These are phyloP conservation scores for Leptographium wingfieldii DNA, from an alignment of 2,329 filamentous ascomycete genomes.

Conservation along the genomic window DNA sequence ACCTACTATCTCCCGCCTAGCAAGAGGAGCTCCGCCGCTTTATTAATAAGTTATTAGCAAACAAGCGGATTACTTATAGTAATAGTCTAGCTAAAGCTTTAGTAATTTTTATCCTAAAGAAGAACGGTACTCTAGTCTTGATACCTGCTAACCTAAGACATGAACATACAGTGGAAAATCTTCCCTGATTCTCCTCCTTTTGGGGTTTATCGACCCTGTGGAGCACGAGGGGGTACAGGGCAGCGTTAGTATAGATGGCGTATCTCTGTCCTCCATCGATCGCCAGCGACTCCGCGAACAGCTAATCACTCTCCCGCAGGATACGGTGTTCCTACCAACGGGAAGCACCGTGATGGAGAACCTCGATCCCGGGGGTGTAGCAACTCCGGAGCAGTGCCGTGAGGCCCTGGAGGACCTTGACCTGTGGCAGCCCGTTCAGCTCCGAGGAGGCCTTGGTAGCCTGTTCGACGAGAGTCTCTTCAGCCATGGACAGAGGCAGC, in stretches of 20 bases:
- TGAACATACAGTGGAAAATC: slow-evolving; percentile 27
- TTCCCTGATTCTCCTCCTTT: slow-evolving; percentile 25
- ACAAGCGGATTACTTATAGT: no score
- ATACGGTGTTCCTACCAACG: slow-evolving; percentile 36
- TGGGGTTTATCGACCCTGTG: slow-evolving; percentile 30
- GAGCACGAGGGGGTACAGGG: no score
- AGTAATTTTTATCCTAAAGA: no score
- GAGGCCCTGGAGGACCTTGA: slow-evolving; percentile 23
- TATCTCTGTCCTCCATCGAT: slow-evolving; percentile 24
- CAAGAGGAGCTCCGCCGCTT: no score
- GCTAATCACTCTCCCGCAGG: slow-evolving; percentile 40
- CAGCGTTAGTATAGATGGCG: slow-evolving; percentile 30
- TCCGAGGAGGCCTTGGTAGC: slow-evolving; percentile 13
- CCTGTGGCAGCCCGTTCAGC: slow-evolving; percentile 19
- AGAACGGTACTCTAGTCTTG: no score
- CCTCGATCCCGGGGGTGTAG: slow-evolving; percentile 26
- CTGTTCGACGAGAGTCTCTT: slow-evolving; percentile 38
- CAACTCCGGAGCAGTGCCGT: slow-evolving; percentile 11
- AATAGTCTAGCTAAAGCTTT: no score
- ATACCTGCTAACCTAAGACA: background rate
- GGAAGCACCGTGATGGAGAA: slow-evolving; percentile 25
- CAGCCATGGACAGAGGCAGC: slow-evolving; percentile 45
- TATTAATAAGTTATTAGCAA: no score
- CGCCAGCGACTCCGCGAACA: slow-evolving; percentile 30
- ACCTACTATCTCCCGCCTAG: no score